Percentiles rank a stretch among this genome's conserved stretches.
These are phyloP conservation scores for Metschnikowia rubicola DNA, from an alignment of 805 yeast genomes.

Conservation along the genomic window DNA sequence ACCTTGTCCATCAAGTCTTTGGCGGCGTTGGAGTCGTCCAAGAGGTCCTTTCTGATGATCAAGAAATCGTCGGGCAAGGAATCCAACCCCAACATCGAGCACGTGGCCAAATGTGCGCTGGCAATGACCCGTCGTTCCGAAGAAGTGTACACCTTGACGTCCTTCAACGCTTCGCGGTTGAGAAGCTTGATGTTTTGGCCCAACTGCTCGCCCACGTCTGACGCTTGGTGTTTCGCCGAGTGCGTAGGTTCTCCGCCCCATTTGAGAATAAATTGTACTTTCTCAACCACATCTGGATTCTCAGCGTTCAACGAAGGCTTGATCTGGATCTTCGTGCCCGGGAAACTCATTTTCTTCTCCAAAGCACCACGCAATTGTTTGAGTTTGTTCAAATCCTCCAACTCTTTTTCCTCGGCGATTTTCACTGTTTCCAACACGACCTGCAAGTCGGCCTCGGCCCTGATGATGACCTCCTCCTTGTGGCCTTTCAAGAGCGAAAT, in stretches of 20 bases:
- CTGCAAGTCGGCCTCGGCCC: constrained; percentile 81
- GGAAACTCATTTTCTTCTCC: constrained; percentile 83
- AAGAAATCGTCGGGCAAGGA: constrained; percentile 70
- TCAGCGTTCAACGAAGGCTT: constrained; percentile 76
- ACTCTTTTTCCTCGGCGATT: constrained; percentile 70
- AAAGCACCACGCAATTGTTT: constrained; percentile 75
- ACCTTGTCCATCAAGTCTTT: constrained; percentile 97
- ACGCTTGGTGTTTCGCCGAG: constrained; percentile 90
- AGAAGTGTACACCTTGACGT: constrained; percentile 83
- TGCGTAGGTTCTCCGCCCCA: constrained; percentile 99
- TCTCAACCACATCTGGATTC: constrained; percentile 69
- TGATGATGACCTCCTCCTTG: constrained; percentile 90
- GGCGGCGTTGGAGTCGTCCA: constrained; percentile 97
- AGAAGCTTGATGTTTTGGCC: constrained; percentile 86
- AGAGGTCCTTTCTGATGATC: constrained; percentile 78
- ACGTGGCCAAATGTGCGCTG: constrained; percentile 83
- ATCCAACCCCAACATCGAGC: constrained; percentile 67
- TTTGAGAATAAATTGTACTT: constrained; percentile 90
- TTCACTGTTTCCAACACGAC: constrained; percentile 83
- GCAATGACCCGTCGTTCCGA: constrained; percentile 94
- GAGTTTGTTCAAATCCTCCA: constrained; percentile 80
- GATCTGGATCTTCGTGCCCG: constrained; percentile 94
- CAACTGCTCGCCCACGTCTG: constrained; percentile 92
- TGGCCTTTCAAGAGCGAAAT: constrained; percentile 88
- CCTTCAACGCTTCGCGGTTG: constrained; percentile 78